A percentile compares a stretch with the other conserved stretches of the same genome.
These are phyloP conservation scores for Stachybotrys chlorohalonatus DNA, from an alignment of 2,329 filamentous ascomycete genomes.

Conservation along the genomic window DNA sequence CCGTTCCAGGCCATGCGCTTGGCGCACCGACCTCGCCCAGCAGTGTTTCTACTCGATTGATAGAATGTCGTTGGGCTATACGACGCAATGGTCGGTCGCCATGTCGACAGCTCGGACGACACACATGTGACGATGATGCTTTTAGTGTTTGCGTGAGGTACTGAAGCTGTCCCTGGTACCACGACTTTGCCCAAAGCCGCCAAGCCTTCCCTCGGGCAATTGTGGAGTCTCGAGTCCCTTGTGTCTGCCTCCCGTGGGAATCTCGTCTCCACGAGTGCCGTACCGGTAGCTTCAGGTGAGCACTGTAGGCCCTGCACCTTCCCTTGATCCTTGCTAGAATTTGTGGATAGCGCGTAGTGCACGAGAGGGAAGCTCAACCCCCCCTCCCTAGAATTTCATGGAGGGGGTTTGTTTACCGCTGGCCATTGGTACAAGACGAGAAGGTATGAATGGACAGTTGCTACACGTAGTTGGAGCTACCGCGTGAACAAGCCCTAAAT, in stretches of 20 bases:
- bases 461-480: too few species aligned
- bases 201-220: background rate
- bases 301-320: background rate
- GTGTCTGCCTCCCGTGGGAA: background rate
- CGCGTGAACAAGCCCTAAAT: too few species aligned
- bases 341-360: background rate
- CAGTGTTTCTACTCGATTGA: too few species aligned
- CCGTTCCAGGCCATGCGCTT: too few species aligned
- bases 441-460: too few species aligned
- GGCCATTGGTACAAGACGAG: too few species aligned
- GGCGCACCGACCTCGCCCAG: too few species aligned
- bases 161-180: too few species aligned
- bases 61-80: too few species aligned
- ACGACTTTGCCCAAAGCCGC: background rate
- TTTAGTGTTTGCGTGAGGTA: background rate
- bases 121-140: background rate
- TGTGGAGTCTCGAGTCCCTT: background rate
- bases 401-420: too few species aligned
- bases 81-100: too few species aligned
- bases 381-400: background rate
- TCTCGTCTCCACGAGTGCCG: background rate
- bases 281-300: background rate
- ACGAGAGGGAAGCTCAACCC: background rate
- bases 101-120: too few species aligned
- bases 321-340: background rate